A percentile compares a stretch with the other conserved stretches of the same genome.
These are phyloP conservation scores for Parascedosporium putredinis DNA, from an alignment of 2,329 filamentous ascomycete species.

Conservation along the genomic window DNA sequence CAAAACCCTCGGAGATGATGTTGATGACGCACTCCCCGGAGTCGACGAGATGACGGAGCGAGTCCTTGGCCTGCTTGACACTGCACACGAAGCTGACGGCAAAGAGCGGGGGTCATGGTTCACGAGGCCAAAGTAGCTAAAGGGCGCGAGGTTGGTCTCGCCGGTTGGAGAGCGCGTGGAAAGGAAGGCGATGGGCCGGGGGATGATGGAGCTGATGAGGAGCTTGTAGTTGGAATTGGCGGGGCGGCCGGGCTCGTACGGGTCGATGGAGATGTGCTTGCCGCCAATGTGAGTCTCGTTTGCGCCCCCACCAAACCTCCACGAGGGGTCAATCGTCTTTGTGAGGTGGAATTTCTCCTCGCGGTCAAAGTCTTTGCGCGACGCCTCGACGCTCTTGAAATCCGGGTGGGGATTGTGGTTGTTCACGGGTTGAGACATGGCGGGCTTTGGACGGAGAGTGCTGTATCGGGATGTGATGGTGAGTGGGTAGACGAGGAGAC, in stretches of 20 bases:
- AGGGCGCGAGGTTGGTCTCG: conserved; percentile 67
- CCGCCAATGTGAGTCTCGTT: conserved; percentile 34
- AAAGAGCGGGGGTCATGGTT: conserved; percentile 84
- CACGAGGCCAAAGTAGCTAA: conserved; percentile 76
- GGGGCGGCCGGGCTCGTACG: conserved; percentile 59
- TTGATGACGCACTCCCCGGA: conserved; percentile 74
- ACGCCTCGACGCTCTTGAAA: conserved; percentile 62
- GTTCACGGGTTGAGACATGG: conserved; percentile 4
- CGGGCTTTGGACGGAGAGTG: conserved; percentile 2
- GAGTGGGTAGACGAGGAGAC: not conserved
- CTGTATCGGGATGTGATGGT: not conserved
- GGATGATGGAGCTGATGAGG: conserved; percentile 71
- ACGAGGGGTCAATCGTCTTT: conserved; percentile 53
- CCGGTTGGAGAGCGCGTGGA: conserved; percentile 51
- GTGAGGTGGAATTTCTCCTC: conserved; percentile 41
- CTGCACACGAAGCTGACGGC: conserved; percentile 41
- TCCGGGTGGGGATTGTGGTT: conserved; percentile 33
- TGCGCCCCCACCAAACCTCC: conserved; percentile 55
- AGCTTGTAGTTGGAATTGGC: conserved; percentile 79
- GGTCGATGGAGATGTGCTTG: conserved; percentile 68
- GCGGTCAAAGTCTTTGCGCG: conserved; percentile 50
- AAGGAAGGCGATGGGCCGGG: conserved; percentile 65
- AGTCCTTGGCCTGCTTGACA: conserved; percentile 58
- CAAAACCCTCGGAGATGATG: conserved; percentile 72
- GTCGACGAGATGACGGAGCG: conserved; percentile 61